Evolutionary conservation across 441 rosid genomes (phyloP).

Genomic region (Erodium trifolium): DNA sequence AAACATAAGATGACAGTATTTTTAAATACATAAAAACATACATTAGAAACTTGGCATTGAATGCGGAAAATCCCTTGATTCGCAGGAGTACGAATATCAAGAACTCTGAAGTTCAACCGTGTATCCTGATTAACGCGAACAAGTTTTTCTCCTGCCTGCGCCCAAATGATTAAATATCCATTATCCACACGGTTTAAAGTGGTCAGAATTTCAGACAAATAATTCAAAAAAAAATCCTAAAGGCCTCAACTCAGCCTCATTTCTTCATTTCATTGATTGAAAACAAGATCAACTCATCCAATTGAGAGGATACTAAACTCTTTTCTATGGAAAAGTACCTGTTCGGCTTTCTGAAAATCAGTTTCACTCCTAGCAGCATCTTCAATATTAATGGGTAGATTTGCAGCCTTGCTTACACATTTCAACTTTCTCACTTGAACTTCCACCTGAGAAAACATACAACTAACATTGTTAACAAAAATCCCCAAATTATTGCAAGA

Average conservation of each 20-base stretch:
- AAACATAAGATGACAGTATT: neutral
- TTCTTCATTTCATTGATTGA: too few species aligned
- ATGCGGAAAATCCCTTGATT: slow-evolving; percentile 73
- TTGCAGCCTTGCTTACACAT: slow-evolving; percentile 49
- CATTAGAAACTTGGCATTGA: slow-evolving; percentile 47
- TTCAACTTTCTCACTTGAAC: slow-evolving; percentile 51
- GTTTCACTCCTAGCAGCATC: slow-evolving; percentile 76
- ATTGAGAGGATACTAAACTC: neutral
- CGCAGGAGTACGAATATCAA: slow-evolving; percentile 71
- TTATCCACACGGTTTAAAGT: neutral
- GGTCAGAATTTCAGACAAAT: too few species aligned
- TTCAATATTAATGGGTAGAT: slow-evolving; percentile 56
- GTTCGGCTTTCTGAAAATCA: slow-evolving; percentile 57
- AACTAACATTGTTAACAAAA: neutral
- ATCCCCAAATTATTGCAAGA: neutral
- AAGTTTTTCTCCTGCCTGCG: slow-evolving; percentile 49
- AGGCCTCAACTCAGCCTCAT: too few species aligned
- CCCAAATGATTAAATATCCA: neutral
- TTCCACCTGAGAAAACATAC: slow-evolving; percentile 35
- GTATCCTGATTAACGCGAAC: slow-evolving; percentile 80
- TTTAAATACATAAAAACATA: slow-evolving; percentile 23
- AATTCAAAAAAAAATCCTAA: too few species aligned
- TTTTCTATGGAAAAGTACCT: slow-evolving; percentile 27
- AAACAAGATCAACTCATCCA: too few species aligned
- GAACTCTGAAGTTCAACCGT: slow-evolving; percentile 58